Evolutionary conservation across 2,329 filamentous ascomycete genomes (phyloP), one percentile per base, ranked within the genome.

Genomic region (Elsinoe perseae): DNA sequence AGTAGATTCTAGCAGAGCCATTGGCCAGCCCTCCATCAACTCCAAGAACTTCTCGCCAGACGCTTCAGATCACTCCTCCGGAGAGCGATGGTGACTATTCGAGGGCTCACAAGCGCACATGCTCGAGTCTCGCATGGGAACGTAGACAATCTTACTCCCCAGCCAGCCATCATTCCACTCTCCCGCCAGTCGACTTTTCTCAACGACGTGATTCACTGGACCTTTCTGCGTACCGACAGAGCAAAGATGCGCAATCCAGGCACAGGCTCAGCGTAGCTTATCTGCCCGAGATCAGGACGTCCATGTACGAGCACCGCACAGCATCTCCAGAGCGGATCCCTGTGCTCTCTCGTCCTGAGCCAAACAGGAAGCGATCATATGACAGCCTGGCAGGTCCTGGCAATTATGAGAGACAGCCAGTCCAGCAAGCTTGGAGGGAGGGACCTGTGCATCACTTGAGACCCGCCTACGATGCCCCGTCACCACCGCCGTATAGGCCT

Each of bases 121-220:
- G 53, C 42, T 56, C 53, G n/a, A 56, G 30, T 30, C 27, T 56
- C 18, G 53, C 53, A 30, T 56, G 53, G 53, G 53, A 56, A n/a
- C 38, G 53, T 36, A 18, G 53, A 38, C 40, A 38, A 28, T 48
- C 53, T 3, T 44, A 46, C 40, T 56, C 53, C 10, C 53, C 53
- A 2, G 53, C 53, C 2, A 56, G 53, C n/a, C 36, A 30, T 25
- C 42, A 56, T 32, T 38, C 53, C 27, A 40, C 53, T n/a, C 34
- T 56, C 3, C 53, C 40, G 16, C 40, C 40, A 3, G 28, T 56
- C 10, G 53, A 56, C 14, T 42, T 42, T 18, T 56, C 53, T 16
- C 36, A 44, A 44, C 38, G 53, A 36, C 53, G 53, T 10, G 53
- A 56, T 20, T 56, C 53, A 20, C n/a, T 36, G 36, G 53, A 56